Conservation (phyloP, 2,329 filamentous ascomycete species). For the Lasiodiplodia theobromae region DNA sequence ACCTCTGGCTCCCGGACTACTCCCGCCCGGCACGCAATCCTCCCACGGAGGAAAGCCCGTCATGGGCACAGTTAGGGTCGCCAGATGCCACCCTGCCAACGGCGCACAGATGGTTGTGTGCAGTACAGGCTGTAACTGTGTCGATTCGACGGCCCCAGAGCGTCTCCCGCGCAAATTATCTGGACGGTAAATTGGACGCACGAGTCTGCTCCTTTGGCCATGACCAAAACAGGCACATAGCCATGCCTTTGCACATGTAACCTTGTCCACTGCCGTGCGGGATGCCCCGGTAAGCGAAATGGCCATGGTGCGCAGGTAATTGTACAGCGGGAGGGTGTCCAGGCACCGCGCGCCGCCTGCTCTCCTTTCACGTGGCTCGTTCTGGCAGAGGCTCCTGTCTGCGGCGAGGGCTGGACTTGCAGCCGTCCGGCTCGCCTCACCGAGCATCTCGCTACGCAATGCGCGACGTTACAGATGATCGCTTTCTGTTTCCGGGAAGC, state of each 20-base stretch:
- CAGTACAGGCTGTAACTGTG: not conserved
- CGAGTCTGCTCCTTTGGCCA: conserved; percentile 16
- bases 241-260: conserved; percentile 4
- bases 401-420: conserved; percentile 20
- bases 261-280: conserved; percentile 6
- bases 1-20: not conserved
- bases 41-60: conserved; percentile 15
- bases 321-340: conserved; percentile 6
- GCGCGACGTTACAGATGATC: conserved; percentile 25
- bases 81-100: conserved; percentile 3
- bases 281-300: conserved; percentile 27
- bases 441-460: conserved; percentile 27
- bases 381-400: conserved; percentile 18
- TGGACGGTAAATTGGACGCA: conserved; percentile 20
- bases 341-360: conserved; percentile 6
- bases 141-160: not conserved
- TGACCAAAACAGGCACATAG: conserved; percentile 10
- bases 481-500: conserved; percentile 13
- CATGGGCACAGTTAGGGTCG: conserved; percentile 12
- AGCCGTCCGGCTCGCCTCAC: conserved; percentile 24
- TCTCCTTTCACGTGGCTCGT: conserved; percentile 25
- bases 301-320: conserved; percentile 17
- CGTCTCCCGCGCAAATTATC: conserved; percentile 19
- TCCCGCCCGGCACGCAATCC: conserved; percentile 4
- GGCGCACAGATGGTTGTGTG: conserved; percentile 15